Conservation (phyloP, 2,329 filamentous ascomycete genomes). For the Botryotinia narcissicola region DNA sequence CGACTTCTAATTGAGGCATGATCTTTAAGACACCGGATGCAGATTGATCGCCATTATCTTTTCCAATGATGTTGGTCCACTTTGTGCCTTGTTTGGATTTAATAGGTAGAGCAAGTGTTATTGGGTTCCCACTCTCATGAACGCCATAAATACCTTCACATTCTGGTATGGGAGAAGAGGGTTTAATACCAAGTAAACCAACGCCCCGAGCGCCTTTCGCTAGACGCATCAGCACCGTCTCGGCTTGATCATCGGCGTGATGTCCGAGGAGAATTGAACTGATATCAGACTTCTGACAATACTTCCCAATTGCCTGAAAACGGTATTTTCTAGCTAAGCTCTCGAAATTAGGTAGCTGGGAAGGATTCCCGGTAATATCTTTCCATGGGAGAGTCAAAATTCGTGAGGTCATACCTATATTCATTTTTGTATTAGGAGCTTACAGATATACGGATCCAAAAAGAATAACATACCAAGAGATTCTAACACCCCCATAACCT, state of each 20-base stretch:
- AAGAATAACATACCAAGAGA: slow-evolving; percentile 26
- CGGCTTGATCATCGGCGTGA: slow-evolving; percentile 86
- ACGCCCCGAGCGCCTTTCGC: slow-evolving; percentile 62
- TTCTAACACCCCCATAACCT: slow-evolving; percentile 43
- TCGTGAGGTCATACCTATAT: slow-evolving; percentile 32
- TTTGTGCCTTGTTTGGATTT: background rate
- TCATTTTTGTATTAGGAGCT: background rate
- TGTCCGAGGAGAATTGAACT: slow-evolving; percentile 73
- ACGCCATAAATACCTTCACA: slow-evolving; percentile 73
- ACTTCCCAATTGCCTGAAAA: slow-evolving; percentile 66
- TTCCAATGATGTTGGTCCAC: background rate
- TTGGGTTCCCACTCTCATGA: slow-evolving; percentile 57
- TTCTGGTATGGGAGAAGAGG: slow-evolving; percentile 72
- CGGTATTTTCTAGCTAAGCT: slow-evolving; percentile 70
- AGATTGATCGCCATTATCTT: background rate
- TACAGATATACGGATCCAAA: background rate
- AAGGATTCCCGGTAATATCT: slow-evolving; percentile 39
- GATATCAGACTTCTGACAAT: slow-evolving; percentile 53
- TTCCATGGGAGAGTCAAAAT: slow-evolving; percentile 52
- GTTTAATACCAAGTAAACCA: slow-evolving; percentile 70
- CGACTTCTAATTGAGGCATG: slow-evolving; percentile 35
- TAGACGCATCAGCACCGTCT: slow-evolving; percentile 82
- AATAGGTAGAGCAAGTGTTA: background rate
- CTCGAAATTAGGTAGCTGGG: slow-evolving; percentile 65
- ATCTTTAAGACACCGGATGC: background rate